Base-by-base conservation (phyloP, 768 basidiomycete species). In the Pisolithus albus region DNA sequence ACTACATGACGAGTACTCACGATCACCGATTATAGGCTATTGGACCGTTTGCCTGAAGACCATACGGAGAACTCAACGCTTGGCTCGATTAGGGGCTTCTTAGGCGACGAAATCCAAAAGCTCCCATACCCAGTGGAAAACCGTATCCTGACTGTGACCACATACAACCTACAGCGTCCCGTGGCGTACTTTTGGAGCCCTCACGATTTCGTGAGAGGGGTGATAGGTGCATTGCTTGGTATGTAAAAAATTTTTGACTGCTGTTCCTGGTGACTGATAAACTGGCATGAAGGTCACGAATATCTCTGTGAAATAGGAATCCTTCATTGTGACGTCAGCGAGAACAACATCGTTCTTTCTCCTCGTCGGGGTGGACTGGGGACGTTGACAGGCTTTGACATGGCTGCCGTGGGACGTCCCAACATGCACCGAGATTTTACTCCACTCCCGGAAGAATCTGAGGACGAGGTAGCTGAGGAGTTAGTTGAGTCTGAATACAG, bases 321-420 rank as follows among this genome's bases (percentile, higher is more conserved):
- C 38, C 46, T 70, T 2, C 68, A 70, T 38, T 56, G 66, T 3
- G 65, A 72, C 43, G 54, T 71, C 46, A 71, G 66, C 52, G 61
- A 62, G 26, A 68, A 69, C 11, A 70, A 70, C 41, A 56, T 72
- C 7, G 60, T 71, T 16, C 64, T 71, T 3, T 55, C 56, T 2
- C 47, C 21, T 19, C 37, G 16, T 11, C 53, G 48, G 16, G 47
- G 50, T 40, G 53, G 40, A 4, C 52, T 51, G 30, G 16, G 54
- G 34, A 68, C 68, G 0, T 18, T 70, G 44, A 68, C 58, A n/a
- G 70, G 0, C 30, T 30, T 30, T 9, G 30, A 30, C 30, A 30
- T 30, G 30, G 30, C 30, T 30, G 10, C 8, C 10, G 30, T 30
- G 8, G 30, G 30, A 30, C 30, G 30, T 9, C 16, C 43, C 2